A percentile compares a stretch with the other conserved stretches of the same genome.
phyloP scores from a whole-genome alignment of 164 flowering plant species.

The Saururus chinensis region DNA sequence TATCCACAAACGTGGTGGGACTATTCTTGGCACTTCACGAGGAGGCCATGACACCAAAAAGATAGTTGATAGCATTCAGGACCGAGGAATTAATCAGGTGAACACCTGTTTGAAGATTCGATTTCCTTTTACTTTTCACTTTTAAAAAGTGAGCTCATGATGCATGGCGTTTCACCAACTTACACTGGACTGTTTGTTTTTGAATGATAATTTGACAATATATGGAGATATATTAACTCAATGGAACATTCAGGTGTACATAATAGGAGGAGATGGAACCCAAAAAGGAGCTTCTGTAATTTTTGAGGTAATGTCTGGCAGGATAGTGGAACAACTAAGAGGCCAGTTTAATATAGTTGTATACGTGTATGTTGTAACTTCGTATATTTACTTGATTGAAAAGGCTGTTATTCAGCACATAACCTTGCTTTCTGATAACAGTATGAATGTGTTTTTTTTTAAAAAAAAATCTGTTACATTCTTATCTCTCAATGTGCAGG shows the following conservation, averaged over 20 bases:
- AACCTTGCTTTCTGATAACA: neutral
- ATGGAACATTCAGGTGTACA: slow-evolving; percentile 44
- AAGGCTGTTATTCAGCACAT: neutral
- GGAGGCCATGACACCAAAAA: slow-evolving; percentile 77
- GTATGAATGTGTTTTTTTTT: neutral
- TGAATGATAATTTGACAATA: too few relatives aligned
- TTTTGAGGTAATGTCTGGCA: slow-evolving; percentile 36
- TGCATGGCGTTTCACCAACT: neutral
- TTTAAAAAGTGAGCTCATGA: neutral
- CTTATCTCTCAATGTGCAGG: slow-evolving; percentile 21
- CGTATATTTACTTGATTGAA: too few relatives aligned
- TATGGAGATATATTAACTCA: neutral
- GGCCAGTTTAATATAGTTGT: neutral
- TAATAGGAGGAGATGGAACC: slow-evolving; percentile 89
- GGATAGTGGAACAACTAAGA: neutral
- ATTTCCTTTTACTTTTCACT: too few relatives aligned
- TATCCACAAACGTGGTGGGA: slow-evolving; percentile 89
- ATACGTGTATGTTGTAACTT: too few relatives aligned
- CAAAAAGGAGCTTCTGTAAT: slow-evolving; percentile 77
- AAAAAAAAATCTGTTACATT: neutral
- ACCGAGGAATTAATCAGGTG: slow-evolving; percentile 85
- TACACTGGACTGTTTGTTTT: too few relatives aligned
- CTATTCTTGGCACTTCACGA: slow-evolving; percentile 73
- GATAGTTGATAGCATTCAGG: slow-evolving; percentile 88
- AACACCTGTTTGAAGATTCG: neutral